These are phyloP conservation scores for Cytospora piceae DNA, from an alignment of 2,329 filamentous ascomycete genomes.

Conservation along the genomic window DNA sequence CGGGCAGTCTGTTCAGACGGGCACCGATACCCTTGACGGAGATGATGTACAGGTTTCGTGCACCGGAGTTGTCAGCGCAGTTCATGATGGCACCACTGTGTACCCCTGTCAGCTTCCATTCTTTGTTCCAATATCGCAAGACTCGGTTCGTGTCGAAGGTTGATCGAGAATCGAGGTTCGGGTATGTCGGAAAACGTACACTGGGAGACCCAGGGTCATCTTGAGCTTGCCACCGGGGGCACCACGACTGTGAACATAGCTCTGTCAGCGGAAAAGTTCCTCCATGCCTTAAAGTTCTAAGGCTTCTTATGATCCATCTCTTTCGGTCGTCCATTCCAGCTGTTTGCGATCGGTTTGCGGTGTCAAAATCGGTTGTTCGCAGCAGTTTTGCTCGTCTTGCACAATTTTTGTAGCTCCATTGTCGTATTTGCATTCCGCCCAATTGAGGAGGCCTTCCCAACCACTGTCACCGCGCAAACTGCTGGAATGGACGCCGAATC, in stretches of 20 bases:
- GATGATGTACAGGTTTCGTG: slow-evolving; percentile 99
- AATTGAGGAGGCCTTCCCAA: neutral
- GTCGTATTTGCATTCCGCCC: slow-evolving; percentile 2
- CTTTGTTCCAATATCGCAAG: slow-evolving; percentile 5
- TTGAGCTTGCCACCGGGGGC: slow-evolving; percentile 99
- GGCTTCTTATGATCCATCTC: slow-evolving; percentile 3
- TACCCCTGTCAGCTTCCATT: slow-evolving; percentile 32
- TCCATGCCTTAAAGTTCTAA: neutral
- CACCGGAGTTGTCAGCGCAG: slow-evolving; percentile 99
- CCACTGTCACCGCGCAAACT: slow-evolving; percentile 21
- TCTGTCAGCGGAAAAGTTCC: slow-evolving; percentile 40
- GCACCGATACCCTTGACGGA: slow-evolving; percentile 98
- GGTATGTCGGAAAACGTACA: slow-evolving; percentile 68
- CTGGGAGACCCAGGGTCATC: slow-evolving; percentile 99
- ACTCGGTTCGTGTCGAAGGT: slow-evolving; percentile 19
- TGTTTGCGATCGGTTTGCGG: slow-evolving; percentile 18
- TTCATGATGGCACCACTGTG: slow-evolving; percentile 97
- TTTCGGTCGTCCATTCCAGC: slow-evolving; percentile 14
- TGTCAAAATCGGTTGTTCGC: neutral
- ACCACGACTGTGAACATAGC: slow-evolving; percentile 65
- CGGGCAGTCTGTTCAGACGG: slow-evolving; percentile 94
- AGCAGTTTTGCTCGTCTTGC: neutral
- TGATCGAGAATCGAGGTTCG: slow-evolving; percentile 19
- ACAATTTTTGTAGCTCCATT: slow-evolving; percentile 12
- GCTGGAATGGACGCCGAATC: slow-evolving; percentile 22